Evolutionary conservation across 306 rosid species (phyloP).

Genomic region (Cicer pinnatifidum): DNA sequence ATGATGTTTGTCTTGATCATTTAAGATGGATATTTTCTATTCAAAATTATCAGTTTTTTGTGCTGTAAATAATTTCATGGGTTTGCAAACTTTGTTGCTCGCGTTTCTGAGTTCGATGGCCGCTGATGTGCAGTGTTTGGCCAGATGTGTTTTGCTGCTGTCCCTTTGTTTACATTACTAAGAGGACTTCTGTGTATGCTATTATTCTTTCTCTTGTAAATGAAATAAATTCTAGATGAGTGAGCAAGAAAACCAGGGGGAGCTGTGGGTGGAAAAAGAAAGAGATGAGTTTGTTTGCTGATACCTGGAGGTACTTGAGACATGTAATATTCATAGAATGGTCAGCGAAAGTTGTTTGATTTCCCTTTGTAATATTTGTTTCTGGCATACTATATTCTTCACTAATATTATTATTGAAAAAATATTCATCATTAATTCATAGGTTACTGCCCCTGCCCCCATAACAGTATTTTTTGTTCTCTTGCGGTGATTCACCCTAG

Average conservation of each 20-base stretch:
- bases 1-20: slow-evolving; percentile 2
- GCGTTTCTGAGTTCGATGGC: slow-evolving; percentile 17
- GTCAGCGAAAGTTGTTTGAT: slow-evolving; percentile 1
- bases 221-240: slow-evolving; percentile 25
- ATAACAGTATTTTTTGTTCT: background rate
- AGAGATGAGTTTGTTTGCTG: slow-evolving; percentile 16
- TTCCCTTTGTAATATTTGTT: slow-evolving; percentile 22
- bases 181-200: slow-evolving; percentile 7
- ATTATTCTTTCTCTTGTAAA: slow-evolving; percentile 18
- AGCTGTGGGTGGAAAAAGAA: background rate
- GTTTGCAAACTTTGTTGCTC: slow-evolving; percentile 17
- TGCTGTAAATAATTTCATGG: slow-evolving; percentile 36
- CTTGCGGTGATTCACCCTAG: background rate
- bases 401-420: background rate
- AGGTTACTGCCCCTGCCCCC: slow-evolving; percentile 2
- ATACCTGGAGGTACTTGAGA: slow-evolving; percentile 22
- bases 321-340: slow-evolving; percentile 11
- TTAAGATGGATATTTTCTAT: background rate
- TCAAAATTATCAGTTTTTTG: slow-evolving; percentile 11
- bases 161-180: slow-evolving; percentile 30
- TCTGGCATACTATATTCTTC: background rate
- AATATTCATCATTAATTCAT: background rate
- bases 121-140: slow-evolving; percentile 8
- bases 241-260: background rate
- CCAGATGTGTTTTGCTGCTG: slow-evolving; percentile 26